Conservation (phyloP, 768 basidiomycete species). For the Psilocybe sp. region DNA sequence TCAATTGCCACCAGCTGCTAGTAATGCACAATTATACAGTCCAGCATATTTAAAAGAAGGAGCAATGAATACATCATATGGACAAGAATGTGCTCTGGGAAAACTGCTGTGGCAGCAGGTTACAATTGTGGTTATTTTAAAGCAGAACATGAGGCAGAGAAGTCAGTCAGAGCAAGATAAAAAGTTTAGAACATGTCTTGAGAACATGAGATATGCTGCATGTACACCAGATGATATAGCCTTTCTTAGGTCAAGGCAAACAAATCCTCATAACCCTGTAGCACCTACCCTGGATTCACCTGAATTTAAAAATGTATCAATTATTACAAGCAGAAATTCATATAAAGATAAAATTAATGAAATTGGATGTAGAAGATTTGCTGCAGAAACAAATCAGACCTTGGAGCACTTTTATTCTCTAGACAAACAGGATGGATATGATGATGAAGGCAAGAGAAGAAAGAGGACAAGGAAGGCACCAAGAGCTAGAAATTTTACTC, state of each 20-base stretch:
- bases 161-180: constrained; percentile 18
- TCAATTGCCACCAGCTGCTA: constrained; percentile 32
- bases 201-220: constrained; percentile 25
- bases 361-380: constrained; percentile 23
- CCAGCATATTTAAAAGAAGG: constrained; percentile 1
- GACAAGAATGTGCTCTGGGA: constrained; percentile 22
- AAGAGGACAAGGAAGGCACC: not conserved
- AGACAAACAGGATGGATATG: constrained; percentile 8
- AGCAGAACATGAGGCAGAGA: constrained; percentile 31
- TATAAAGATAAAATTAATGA: constrained; percentile 31
- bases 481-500: not conserved
- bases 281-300: not conserved
- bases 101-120: constrained; percentile 31
- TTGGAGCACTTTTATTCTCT: constrained; percentile 26
- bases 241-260: constrained; percentile 23
- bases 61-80: not conserved
- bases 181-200: constrained; percentile 22
- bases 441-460: not conserved
- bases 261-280: constrained; percentile 14
- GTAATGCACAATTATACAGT: constrained; percentile 15
- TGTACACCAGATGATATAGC: constrained; percentile 23
- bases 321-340: constrained; percentile 30
- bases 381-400: constrained; percentile 18
- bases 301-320: constrained; percentile 26
- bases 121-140: constrained; percentile 31